These are phyloP conservation scores for Trypanosoma avium DNA, from an alignment of 208 protist genomes.

Conservation along the genomic window DNA sequence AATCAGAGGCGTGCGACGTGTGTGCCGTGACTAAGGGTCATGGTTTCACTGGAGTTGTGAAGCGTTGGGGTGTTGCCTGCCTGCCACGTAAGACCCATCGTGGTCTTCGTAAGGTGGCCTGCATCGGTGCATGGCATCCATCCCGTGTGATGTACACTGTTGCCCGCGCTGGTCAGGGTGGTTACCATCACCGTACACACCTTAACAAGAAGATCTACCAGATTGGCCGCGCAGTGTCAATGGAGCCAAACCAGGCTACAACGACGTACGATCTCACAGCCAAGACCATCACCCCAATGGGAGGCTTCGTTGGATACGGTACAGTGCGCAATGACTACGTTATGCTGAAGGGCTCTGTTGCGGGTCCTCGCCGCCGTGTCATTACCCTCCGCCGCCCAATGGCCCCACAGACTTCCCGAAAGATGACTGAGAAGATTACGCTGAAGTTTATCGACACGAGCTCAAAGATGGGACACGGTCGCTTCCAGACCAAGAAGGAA, in stretches of 20 bases:
- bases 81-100: constrained; percentile 99
- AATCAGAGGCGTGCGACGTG: constrained; percentile 97
- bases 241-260: constrained; percentile 84
- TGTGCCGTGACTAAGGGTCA: constrained; percentile 98
- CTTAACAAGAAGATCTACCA: constrained; percentile 99
- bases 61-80: constrained; percentile 96
- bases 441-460: constrained; percentile 99
- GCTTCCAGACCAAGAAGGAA: constrained; percentile 99
- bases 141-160: constrained; percentile 96
- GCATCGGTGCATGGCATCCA: constrained; percentile 99
- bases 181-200: constrained; percentile 99
- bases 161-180: constrained; percentile 98
- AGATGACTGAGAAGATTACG: constrained; percentile 91
- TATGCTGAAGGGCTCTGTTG: constrained; percentile 97
- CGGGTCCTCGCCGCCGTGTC: constrained; percentile 95
- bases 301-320: constrained; percentile 99
- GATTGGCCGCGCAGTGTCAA: constrained; percentile 88
- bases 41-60: constrained; percentile 98
- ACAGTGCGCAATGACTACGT: constrained; percentile 97
- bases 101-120: constrained; percentile 99
- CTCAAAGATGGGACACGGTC: constrained; percentile 98
- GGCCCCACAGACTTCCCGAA: constrained; percentile 79
- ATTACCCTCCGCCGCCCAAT: constrained; percentile 98
- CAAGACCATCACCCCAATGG: constrained; percentile 99
- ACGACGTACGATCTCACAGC: constrained; percentile 98